Evolutionary conservation across 768 basidiomycete genomes (phyloP).

Genomic region (Termitomyces sp.): DNA sequence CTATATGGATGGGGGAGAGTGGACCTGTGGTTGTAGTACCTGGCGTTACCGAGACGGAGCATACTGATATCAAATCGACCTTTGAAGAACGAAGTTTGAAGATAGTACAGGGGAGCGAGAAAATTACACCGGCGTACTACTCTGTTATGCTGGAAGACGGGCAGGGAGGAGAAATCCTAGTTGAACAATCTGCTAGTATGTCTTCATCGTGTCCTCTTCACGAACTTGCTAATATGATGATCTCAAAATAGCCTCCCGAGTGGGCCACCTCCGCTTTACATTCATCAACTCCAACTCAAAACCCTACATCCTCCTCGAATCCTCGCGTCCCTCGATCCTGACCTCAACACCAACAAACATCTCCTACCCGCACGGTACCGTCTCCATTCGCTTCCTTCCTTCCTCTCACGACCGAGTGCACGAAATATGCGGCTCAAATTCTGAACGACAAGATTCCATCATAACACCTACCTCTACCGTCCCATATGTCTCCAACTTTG

Average conservation of each 20-base stretch:
- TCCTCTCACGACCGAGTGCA: constrained; percentile 27
- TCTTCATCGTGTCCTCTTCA: constrained; percentile 1
- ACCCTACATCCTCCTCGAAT: constrained; percentile 67
- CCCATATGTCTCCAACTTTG: constrained; percentile 35
- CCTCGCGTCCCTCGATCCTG: constrained; percentile 57
- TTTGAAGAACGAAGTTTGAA: constrained; percentile 59
- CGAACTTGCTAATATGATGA: background rate
- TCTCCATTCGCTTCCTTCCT: constrained; percentile 29
- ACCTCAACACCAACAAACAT: constrained; percentile 45
- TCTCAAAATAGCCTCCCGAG: constrained; percentile 57
- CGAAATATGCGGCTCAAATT: constrained; percentile 61
- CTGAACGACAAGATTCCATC: constrained; percentile 58
- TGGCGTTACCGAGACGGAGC: constrained; percentile 34
- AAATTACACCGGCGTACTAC: constrained; percentile 52
- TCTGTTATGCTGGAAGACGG: constrained; percentile 51
- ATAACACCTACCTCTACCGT: constrained; percentile 51
- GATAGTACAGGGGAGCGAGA: constrained; percentile 51
- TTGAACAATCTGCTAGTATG: constrained; percentile 63
- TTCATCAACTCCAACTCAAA: constrained; percentile 32
- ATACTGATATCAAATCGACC: constrained; percentile 35
- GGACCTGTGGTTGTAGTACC: constrained; percentile 60
- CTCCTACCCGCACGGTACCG: constrained; percentile 51
- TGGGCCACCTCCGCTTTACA: constrained; percentile 71
- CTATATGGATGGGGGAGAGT: constrained; percentile 88
- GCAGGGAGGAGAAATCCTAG: constrained; percentile 45